Evolutionary conservation across 2,329 filamentous ascomycete species (phyloP).

Genomic region (Bertia moriformis): DNA sequence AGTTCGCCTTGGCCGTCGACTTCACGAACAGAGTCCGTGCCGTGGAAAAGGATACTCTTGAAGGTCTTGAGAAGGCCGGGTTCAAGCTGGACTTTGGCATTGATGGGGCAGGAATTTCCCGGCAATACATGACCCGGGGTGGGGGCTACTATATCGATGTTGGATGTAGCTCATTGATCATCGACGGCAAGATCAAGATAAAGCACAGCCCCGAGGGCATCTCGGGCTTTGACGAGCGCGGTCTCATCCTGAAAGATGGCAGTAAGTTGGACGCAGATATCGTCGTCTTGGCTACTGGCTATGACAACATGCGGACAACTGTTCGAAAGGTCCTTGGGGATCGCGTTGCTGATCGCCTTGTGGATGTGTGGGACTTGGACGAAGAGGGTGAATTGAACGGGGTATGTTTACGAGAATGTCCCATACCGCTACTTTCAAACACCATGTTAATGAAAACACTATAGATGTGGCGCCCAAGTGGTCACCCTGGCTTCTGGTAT

Average conservation of each 20-base stretch:
- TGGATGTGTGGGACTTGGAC: constrained; percentile 21
- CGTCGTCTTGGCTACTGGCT: constrained; percentile 26
- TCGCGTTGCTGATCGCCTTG: constrained; percentile 14
- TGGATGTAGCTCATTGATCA: constrained; percentile 20
- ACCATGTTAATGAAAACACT: neutral
- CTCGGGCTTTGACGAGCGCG: constrained; percentile 11
- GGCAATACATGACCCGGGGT: constrained; percentile 19
- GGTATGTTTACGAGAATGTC: constrained; percentile 8
- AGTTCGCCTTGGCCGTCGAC: constrained; percentile 25
- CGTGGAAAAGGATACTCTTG: constrained; percentile 24
- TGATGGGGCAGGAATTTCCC: constrained; percentile 18
- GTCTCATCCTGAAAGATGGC: constrained; percentile 12
- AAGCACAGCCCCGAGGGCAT: constrained; percentile 14
- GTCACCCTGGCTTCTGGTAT: constrained; percentile 52
- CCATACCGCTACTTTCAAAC: neutral
- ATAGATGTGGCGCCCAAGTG: constrained; percentile 39
- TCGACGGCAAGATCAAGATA: constrained; percentile 23
- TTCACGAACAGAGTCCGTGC: constrained; percentile 22
- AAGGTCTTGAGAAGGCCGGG: constrained; percentile 28
- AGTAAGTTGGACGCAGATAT: constrained; percentile 20
- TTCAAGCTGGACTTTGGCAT: constrained; percentile 20
- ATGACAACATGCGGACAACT: constrained; percentile 19
- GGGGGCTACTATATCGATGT: constrained; percentile 28
- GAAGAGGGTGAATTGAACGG: constrained; percentile 13
- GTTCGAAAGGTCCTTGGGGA: constrained; percentile 19